Evolutionary conservation across 2,329 filamentous ascomycete species (phyloP), one percentile per base, ranked within the genome.

Genomic region (Penicillium sp.): DNA sequence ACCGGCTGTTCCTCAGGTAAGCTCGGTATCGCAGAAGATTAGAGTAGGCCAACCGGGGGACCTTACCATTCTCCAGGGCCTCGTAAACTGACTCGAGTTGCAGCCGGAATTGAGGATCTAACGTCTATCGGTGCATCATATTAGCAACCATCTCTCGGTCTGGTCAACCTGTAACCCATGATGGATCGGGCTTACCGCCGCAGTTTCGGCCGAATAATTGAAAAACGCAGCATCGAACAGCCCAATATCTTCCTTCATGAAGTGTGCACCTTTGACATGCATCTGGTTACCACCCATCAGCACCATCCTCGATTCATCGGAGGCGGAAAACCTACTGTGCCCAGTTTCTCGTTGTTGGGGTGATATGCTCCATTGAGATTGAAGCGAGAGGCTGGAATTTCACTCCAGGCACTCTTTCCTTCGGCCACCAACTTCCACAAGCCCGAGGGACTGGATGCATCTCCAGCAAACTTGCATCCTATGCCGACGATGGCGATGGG

Each of bases 401-500:
- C 37, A 7, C 37, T 40, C 37, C 37, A 40, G n/a, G 37, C 37
- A 10, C 37, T 40, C 16, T 40, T 40, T 10, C 37, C 37, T 40
- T 40, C 37, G n/a, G 37, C 37, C 37, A 40, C 16, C 37, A 40
- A 6, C 9, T 40, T n/a, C 37, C 41, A 40, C 22, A 27, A 11
- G 31, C 35, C 50, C 41, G 24, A 37, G 3, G 64, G 62, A 19
- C 16, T 63, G 7, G 49, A 60, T 6, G 65, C 67, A 37, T 66
- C 64, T 0, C 68, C 67, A 7, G 70, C 65, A 39, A 70, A 68
- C 19, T 66, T 61, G 50, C 66, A 67, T 7, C 59, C 59, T 7
- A 64, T 59, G 46, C 70, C 70, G 33, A 71, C 54, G 14, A 73
- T 63, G 16, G 69, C 70, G 50, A 72, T 71, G 11, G 69, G 69